A percentile compares a stretch with the other conserved stretches of the same genome.
These are phyloP conservation scores for Yarrowia yakushimensis DNA, from an alignment of 805 yeast species.

Conservation along the genomic window DNA sequence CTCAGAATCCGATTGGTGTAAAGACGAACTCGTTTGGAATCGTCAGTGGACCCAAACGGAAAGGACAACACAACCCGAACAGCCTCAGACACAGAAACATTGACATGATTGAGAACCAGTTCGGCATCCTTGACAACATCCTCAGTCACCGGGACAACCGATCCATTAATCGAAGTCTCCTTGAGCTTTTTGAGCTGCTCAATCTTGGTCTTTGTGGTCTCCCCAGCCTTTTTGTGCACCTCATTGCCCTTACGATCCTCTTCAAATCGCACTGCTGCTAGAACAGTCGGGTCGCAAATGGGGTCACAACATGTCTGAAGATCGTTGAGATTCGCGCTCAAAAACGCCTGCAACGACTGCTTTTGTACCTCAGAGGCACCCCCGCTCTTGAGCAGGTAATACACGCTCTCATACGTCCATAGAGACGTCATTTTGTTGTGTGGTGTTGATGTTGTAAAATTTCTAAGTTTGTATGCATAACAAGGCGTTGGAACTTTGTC, in stretches of 20 bases:
- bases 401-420: constrained; percentile 20
- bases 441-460: constrained; percentile 11
- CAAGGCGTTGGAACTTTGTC: no score
- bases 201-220: constrained; percentile 5
- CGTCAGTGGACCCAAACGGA: not conserved
- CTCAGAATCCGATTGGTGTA: not conserved
- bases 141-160: not conserved
- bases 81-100: constrained; percentile 5
- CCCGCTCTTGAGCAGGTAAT: not conserved
- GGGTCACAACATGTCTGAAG: constrained; percentile 1
- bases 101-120: constrained; percentile 5
- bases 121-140: constrained; percentile 5
- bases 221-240: constrained; percentile 2
- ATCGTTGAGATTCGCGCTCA: constrained; percentile 3
- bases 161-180: not conserved
- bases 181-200: not conserved
- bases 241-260: constrained; percentile 22
- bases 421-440: constrained; percentile 11
- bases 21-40: not conserved
- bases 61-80: constrained; percentile 3
- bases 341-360: not conserved
- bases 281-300: constrained; percentile 1
- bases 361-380: not conserved
- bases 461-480: constrained; percentile 3
- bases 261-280: constrained; percentile 5